phyloP scores from a whole-genome alignment of 148 eudicot species.

The Euryodendron excelsum region DNA sequence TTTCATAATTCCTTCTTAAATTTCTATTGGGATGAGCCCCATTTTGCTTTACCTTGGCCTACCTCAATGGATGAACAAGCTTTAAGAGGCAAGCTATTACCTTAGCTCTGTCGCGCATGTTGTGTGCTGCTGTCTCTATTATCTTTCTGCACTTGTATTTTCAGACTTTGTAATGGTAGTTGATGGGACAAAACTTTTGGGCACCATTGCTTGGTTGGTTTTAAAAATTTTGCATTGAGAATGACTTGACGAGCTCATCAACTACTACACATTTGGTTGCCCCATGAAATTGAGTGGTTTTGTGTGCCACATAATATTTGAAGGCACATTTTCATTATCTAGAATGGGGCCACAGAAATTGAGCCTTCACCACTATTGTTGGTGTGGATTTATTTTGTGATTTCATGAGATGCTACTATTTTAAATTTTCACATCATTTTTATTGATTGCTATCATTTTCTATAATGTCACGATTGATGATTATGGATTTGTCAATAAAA shows the following conservation, averaged over 20 bases:
- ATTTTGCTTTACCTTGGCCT: too few relatives aligned
- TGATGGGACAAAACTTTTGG: not conserved
- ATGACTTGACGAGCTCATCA: not conserved
- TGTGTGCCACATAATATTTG: too few relatives aligned
- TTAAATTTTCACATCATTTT: too few relatives aligned
- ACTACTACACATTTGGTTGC: not conserved
- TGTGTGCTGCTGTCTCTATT: not conserved
- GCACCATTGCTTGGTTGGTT: not conserved
- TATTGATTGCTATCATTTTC: too few relatives aligned
- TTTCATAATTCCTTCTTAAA: too few relatives aligned
- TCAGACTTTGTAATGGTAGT: not conserved
- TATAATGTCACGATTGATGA: too few relatives aligned
- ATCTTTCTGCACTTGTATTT: not conserved
- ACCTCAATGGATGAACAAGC: too few relatives aligned
- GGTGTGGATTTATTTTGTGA: not conserved
- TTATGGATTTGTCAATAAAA: too few relatives aligned
- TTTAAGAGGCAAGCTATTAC: too few relatives aligned
- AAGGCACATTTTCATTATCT: not conserved
- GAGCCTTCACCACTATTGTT: not conserved
- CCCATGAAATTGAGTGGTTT: not conserved
- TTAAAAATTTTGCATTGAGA: not conserved
- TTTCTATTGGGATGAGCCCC: too few relatives aligned
- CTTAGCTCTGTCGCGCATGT: too few relatives aligned
- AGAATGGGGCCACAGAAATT: not conserved
- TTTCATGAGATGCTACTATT: too few relatives aligned